A percentile compares a stretch with the other conserved stretches of the same genome.
Conservation (phyloP, 2,329 filamentous ascomycete genomes). For the Verticillium klebahnii region DNA sequence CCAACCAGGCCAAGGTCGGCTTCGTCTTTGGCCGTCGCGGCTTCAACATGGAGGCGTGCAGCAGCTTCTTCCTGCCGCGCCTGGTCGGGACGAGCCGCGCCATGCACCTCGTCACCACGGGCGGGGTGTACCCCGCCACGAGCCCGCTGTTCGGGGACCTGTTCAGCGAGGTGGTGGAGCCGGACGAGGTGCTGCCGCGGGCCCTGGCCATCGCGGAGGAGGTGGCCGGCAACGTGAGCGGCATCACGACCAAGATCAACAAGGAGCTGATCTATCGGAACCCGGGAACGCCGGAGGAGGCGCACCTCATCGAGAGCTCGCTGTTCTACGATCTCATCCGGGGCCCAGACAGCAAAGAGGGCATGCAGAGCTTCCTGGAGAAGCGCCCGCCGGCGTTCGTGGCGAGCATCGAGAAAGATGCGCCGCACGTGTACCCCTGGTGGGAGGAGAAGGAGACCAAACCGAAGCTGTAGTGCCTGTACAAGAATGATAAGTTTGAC, state of each 20-base stretch:
- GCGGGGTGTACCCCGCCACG: slow-evolving; percentile 49
- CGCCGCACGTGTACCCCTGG: slow-evolving; percentile 61
- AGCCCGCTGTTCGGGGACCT: slow-evolving; percentile 52
- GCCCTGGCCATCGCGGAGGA: slow-evolving; percentile 64
- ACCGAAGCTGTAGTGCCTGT: slow-evolving; percentile 13
- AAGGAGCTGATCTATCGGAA: slow-evolving; percentile 65
- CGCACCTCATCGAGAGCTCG: slow-evolving; percentile 65
- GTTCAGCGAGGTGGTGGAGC: slow-evolving; percentile 61
- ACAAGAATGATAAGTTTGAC: neutral
- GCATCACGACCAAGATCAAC: slow-evolving; percentile 61
- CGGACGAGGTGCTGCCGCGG: slow-evolving; percentile 56
- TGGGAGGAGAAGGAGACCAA: slow-evolving; percentile 47
- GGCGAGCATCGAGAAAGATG: slow-evolving; percentile 55
- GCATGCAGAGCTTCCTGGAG: slow-evolving; percentile 63
- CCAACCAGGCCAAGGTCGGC: slow-evolving; percentile 59
- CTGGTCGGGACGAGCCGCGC: slow-evolving; percentile 62
- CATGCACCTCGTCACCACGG: slow-evolving; percentile 63
- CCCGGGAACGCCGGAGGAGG: slow-evolving; percentile 57
- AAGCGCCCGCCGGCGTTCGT: slow-evolving; percentile 61
- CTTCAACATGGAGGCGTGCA: slow-evolving; percentile 67
- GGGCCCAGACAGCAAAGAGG: slow-evolving; percentile 58
- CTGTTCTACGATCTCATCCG: slow-evolving; percentile 58
- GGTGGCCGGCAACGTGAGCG: slow-evolving; percentile 61
- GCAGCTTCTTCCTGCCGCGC: slow-evolving; percentile 66
- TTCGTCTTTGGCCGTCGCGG: slow-evolving; percentile 71